Evolutionary conservation across 208 protist species (phyloP), one percentile per base, ranked within the genome.

Genomic region (Wallacemonas sp.): DNA sequence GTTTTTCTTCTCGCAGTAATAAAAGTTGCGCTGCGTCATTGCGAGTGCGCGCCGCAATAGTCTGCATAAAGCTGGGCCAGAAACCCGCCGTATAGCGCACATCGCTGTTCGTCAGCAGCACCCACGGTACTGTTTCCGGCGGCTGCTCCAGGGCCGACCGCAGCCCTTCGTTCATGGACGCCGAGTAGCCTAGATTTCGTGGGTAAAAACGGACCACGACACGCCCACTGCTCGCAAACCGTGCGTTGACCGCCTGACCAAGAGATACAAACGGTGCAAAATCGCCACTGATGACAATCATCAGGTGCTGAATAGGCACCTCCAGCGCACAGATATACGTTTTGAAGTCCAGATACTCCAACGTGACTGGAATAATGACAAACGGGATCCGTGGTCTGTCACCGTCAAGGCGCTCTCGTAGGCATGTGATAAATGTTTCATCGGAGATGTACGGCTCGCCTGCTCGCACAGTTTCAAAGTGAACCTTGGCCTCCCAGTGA

Each of bases 291-390:
- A 79, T 66, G 28, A 82, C 70, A 3, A 76, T 48, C 77, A 76
- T 78, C 38, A 82, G 44, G 59, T 74, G 70, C 38, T 61, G 72
- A n/a, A 82, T 68, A 20, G 72, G 72, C 4, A 25, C 65, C 1
- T 65, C 68, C 4, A 76, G 57, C 42, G 77, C 70, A 61, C 77
- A 82, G 44, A 82, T 67, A 33, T 75, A 62, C 4, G 69, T 38
- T 49, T 82, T 82, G 5, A 82, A 31, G 41, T 82, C 77, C 3
- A 65, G 50, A 12, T 73, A 72, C 26, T 82, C 77, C 49, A 82
- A 57, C 23, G 77, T 82, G 1, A 79, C 77, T 2, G 72, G 71
- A 0, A 76, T 26, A 16, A 82, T 49, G 0, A 82, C 2, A 32
- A 72, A 77, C 2, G 77, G 77, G 10, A 81, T 81, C 10, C 23